Base-by-base conservation (phyloP, 2,329 filamentous ascomycete genomes). In the Myriosclerotinia duriaeana region DNA sequence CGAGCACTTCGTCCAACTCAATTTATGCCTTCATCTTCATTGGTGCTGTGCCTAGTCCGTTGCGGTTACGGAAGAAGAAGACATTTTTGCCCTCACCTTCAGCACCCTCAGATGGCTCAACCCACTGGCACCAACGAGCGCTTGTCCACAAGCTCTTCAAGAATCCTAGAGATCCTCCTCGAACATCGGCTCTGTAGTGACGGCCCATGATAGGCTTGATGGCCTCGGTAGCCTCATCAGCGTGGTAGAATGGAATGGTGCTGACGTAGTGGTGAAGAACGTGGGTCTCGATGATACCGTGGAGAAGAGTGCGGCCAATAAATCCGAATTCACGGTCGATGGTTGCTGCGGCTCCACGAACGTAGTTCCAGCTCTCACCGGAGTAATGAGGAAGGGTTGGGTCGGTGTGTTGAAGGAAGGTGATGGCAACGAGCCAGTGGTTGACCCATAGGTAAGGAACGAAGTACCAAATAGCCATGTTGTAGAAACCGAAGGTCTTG, bases 361-460 rank as follows among this genome's bases (percentile, higher is more conserved):
- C 88, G 77, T 93, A 98, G 81, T 90, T 96, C 94, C 94, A 98
- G 75, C 90, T 86, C 70, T 90, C 85, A 68, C 87, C 85, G 66
- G 89, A 86, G 85, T 98, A 98, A 85, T 98, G 94, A 68, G 94
- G 94, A 55, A 98, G 90, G 53, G 90, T 87, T 58, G 93, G 93
- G 78, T 98, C 93, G 77, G 94, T 97, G 86, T 98, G 94, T 81
- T 98, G 94, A 70, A 98, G 88, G 85, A 88, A 98, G 73, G 94
- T 98, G 79, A 98, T 98, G 78, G 93, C 93, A 72, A 98, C 93
- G 66, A 98, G 90, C 94, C 94, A 98, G 87, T 97, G 93, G 86
- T 98, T 96, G 66, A 97, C 93, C 94, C 94, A 97, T 69, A 97
- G 84, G 79, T 98, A 99, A 48, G 95, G 95, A 67, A 96, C 77